Evolutionary conservation across 768 basidiomycete species (phyloP).

Genomic region (Suillus sp.): DNA sequence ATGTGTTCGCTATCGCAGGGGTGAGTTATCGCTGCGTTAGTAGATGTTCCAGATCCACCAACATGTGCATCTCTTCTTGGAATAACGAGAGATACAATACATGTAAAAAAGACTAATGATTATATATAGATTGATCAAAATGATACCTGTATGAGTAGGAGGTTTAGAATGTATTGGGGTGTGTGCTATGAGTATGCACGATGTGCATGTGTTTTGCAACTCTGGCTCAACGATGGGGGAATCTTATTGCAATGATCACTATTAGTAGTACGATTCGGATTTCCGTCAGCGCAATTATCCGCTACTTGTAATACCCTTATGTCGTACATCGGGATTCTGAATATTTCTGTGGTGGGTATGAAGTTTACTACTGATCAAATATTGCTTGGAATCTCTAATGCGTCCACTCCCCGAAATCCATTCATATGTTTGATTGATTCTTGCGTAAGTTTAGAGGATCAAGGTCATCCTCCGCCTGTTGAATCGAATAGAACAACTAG

Average conservation of each 20-base stretch:
- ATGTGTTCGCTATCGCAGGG: neutral
- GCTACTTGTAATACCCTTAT: conserved; percentile 68
- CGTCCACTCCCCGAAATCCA: conserved; percentile 29
- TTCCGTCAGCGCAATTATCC: conserved; percentile 63
- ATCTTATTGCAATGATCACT: neutral
- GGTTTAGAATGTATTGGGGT: neutral
- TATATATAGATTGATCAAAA: neutral
- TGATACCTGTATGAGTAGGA: neutral
- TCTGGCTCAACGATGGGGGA: neutral
- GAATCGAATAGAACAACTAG: conserved; percentile 66
- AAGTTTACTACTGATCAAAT: conserved; percentile 72
- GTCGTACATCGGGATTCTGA: conserved; percentile 71
- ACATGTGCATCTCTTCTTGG: neutral
- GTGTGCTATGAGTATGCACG: neutral
- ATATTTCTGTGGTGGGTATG: conserved; percentile 70
- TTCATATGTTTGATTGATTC: conserved; percentile 10
- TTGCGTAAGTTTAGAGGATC: conserved; percentile 52
- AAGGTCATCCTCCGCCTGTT: conserved; percentile 62
- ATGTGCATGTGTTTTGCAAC: neutral
- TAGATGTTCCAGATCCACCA: neutral
- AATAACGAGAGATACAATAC: neutral
- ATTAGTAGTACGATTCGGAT: conserved; percentile 6
- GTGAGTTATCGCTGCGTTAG: neutral
- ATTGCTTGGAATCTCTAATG: conserved; percentile 60
- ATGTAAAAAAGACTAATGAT: neutral